Evolutionary conservation across 2,329 filamentous ascomycete species (phyloP), one percentile per base, ranked within the genome.

Genomic region (Neofusicoccum kwambonambiense): DNA sequence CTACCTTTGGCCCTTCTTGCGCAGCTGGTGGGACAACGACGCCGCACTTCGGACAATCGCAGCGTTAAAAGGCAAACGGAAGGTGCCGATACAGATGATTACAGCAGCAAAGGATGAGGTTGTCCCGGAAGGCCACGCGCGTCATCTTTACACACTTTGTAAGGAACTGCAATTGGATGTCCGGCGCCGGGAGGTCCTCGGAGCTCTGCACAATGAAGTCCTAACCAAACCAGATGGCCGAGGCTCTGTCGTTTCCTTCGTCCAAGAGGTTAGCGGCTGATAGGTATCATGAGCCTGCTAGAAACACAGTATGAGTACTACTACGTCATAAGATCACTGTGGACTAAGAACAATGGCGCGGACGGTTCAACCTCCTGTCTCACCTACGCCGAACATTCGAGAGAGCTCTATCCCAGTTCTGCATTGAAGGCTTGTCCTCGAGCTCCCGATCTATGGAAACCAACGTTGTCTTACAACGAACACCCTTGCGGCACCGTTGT

Each of bases 1-100:
- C 52, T 87, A 93, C 72, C 81, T 94, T 0, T 87, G 87, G 81
- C 89, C 89, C 0, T 93, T 93, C 71, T 80, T 93, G 11, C 83
- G 89, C 69, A 93, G 81, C 64, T 78, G 77, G 50, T 86, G 84
- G 83, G 81, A 85, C 67, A 82, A 76, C 52, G 74, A 76, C 27
- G 68, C 64, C 0, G 78, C 81, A 2, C 66, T 85, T 64, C 72
- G 72, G 3, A 70, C 67, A 8, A 76, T 85, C 27, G 76, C 79
- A 1, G 35, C 22, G n/a, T 44, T 5, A 3, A 51, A 41, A 27
- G 45, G 19, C 13, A n/a, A 72, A 6, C 68, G 62, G 22, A 47
- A 62, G 1, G 7, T 65, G 1, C 83, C 84, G 0, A 70, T 89
- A 22, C 72, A 88, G 41, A 73, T 89, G n/a, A 68, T 89, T 4